phyloP scores from a whole-genome alignment of 2,329 filamentous ascomycete species.

The Fusarium musae region DNA sequence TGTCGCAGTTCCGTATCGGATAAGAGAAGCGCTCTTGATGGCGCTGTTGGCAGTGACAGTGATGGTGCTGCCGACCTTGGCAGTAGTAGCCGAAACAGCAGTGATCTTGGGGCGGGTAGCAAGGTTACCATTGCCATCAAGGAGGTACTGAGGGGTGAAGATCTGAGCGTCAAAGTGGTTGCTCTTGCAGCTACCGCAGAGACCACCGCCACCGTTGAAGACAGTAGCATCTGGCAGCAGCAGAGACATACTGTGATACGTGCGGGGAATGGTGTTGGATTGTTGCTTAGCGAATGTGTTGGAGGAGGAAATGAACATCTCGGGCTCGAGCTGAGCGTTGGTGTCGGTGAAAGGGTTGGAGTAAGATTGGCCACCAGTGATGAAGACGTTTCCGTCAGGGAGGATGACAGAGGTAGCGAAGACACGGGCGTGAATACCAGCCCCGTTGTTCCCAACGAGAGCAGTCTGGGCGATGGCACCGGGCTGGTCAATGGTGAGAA shows the following conservation, averaged over 20 bases:
- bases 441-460: slow-evolving; percentile 15
- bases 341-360: slow-evolving; percentile 28
- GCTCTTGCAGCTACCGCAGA: slow-evolving; percentile 25
- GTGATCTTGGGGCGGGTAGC: slow-evolving; percentile 29
- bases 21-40: slow-evolving; percentile 27
- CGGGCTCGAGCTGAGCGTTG: slow-evolving; percentile 20
- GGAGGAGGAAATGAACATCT: slow-evolving; percentile 21
- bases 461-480: slow-evolving; percentile 13
- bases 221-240: slow-evolving; percentile 34
- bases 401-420: slow-evolving; percentile 61
- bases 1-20: slow-evolving; percentile 36
- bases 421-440: slow-evolving; percentile 46
- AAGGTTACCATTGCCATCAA: slow-evolving; percentile 19
- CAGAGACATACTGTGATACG: slow-evolving; percentile 31
- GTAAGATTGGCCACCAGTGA: slow-evolving; percentile 54
- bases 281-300: slow-evolving; percentile 25
- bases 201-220: slow-evolving; percentile 25
- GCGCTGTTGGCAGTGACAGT: slow-evolving; percentile 15
- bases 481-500: slow-evolving; percentile 58
- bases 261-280: slow-evolving; percentile 23
- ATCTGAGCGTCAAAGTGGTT: slow-evolving; percentile 41
- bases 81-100: slow-evolving; percentile 12
- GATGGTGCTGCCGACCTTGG: slow-evolving; percentile 29
- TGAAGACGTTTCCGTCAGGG: slow-evolving; percentile 60
- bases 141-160: slow-evolving; percentile 33